Percentiles rank a stretch among this genome's conserved stretches.
Evolutionary conservation across 1,139 yeast species (phyloP).

Genomic region (Pneumocystis jirovecii): DNA sequence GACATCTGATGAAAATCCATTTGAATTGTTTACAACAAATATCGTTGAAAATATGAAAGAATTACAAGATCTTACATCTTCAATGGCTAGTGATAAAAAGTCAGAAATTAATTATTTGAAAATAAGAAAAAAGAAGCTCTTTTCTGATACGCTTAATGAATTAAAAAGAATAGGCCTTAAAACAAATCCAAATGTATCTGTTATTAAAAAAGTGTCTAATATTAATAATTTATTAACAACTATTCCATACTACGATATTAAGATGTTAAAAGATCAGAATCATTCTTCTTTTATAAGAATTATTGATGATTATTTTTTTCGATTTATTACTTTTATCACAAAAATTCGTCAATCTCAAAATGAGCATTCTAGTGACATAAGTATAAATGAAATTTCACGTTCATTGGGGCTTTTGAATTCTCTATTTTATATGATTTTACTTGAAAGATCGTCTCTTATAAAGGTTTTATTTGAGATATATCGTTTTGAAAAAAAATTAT

Average conservation of each 20-base stretch:
- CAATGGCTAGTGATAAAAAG: conserved; percentile 57
- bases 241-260: conserved; percentile 31
- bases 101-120: conserved; percentile 57
- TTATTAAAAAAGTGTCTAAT: conserved; percentile 45
- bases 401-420: conserved; percentile 74
- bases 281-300: neutral
- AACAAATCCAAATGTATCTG: conserved; percentile 48
- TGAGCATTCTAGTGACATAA: conserved; percentile 53
- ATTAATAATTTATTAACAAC: conserved; percentile 48
- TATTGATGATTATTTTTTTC: conserved; percentile 48
- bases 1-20: conserved; percentile 14
- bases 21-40: conserved; percentile 40
- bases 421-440: conserved; percentile 33
- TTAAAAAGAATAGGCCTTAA: conserved; percentile 63
- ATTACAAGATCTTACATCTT: conserved; percentile 67
- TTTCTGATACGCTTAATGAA: conserved; percentile 65
- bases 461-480: conserved; percentile 6
- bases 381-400: conserved; percentile 55
- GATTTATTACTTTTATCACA: conserved; percentile 66
- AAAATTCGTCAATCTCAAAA: conserved; percentile 53
- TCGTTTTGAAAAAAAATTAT: neutral
- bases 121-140: conserved; percentile 59
- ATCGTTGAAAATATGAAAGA: conserved; percentile 44
- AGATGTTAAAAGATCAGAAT: conserved; percentile 26
- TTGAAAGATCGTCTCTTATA: conserved; percentile 27